Evolutionary conservation across 495 filamentous ascomycete species (phyloP).

Genomic region (Neurospora tetrasperma): DNA sequence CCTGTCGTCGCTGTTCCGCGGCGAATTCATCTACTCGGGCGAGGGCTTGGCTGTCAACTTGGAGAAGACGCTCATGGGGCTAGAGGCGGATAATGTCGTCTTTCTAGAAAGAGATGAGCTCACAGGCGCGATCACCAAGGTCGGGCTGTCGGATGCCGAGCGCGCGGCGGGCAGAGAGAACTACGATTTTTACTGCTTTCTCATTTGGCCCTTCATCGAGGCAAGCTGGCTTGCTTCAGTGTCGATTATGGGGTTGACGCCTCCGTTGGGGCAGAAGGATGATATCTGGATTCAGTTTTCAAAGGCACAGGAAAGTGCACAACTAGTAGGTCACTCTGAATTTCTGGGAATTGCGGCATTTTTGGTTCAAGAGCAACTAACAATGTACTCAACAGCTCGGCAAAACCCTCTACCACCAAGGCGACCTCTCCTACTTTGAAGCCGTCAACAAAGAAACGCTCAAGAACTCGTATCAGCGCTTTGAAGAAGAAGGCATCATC

Average conservation of each 20-base stretch:
- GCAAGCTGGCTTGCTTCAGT: conserved; percentile 84
- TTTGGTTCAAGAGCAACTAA: not conserved
- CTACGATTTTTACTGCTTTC: conserved; percentile 95
- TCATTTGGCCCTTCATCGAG: conserved; percentile 97
- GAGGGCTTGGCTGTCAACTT: conserved; percentile 73
- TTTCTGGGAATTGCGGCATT: too few species aligned
- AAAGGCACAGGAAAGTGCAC: conserved; percentile 71
- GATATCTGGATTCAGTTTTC: conserved; percentile 69
- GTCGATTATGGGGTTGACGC: conserved; percentile 73
- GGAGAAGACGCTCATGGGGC: conserved; percentile 59
- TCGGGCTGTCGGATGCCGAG: conserved; percentile 70
- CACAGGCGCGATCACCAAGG: conserved; percentile 41
- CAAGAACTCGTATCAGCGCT: conserved; percentile 81
- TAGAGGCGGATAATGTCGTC: conserved; percentile 78
- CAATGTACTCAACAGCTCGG: conserved; percentile 52
- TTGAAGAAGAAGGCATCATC: conserved; percentile 85
- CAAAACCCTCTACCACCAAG: conserved; percentile 96
- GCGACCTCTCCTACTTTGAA: conserved; percentile 92
- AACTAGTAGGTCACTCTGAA: conserved; percentile 49
- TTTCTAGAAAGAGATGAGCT: conserved; percentile 48
- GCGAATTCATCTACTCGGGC: conserved; percentile 92
- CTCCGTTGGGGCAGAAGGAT: conserved; percentile 48
- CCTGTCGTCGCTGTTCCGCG: conserved; percentile 84
- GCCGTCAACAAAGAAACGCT: conserved; percentile 96
- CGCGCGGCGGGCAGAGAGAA: conserved; percentile 75